Base-by-base conservation (phyloP, 2,329 filamentous ascomycete species). In the Colletotrichum sp. region DNA sequence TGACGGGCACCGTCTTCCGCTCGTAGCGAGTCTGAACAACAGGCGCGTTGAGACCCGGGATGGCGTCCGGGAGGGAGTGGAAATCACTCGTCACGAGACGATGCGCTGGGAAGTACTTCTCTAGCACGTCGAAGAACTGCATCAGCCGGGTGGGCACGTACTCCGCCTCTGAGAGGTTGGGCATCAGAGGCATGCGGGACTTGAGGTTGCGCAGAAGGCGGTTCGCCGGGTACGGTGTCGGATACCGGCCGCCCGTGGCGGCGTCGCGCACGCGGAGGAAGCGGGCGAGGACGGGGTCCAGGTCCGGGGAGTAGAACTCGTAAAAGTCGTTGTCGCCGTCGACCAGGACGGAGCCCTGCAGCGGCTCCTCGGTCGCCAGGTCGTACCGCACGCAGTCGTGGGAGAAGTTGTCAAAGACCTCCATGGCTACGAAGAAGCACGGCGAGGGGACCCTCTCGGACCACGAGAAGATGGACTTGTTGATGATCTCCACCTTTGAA, bases 331-430 rank as follows among this genome's bases (percentile, higher is more conserved):
- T 96, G 56, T 93, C 88, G 10, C 88, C 89, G 83, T 98, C 95
- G 81, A 99, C 93, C 52, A 99, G 89, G 16, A 98, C 96, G 77
- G 93, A 93, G 66, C 95, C 96, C 86, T 99, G 97, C 70, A 98
- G 90, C 0, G 96, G 94, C 78, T 94, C 88, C 83, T 95, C 94
- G 13, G 96, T 97, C 76, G 89, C 85, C 13, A 94, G 89, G 85
- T 98, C 94, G 87, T 98, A 99, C 78, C 97, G 96, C 77, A 99
- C 92, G 75, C 93, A 91, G 86, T 99, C 97, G 87, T 99, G 97
- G 43, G 95, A 93, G 83, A 99, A 98, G 86, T 99, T 99, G 88
- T 99, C 97, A 82, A 98, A 98, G 78, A 99, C 97, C 86, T 99
- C 97, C 85, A 99, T 94, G 60, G 96, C 97, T 56, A 99, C 91